phyloP scores from a whole-genome alignment of 23 red algal species.

The Cyanidiococcus yangmingshanensis region DNA sequence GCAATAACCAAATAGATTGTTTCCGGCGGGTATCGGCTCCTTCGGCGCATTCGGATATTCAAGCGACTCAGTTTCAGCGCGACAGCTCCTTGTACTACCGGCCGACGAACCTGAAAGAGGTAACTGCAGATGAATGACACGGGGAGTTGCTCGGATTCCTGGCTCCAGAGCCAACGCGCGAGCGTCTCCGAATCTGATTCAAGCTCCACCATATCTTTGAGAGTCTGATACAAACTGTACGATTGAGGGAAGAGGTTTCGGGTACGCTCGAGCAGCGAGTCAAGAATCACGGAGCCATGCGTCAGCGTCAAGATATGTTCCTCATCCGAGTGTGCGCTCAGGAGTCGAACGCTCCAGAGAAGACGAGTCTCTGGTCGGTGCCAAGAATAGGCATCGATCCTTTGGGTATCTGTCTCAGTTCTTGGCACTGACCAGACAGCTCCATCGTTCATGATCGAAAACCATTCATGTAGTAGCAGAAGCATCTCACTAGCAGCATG shows the following conservation, averaged over 20 bases:
- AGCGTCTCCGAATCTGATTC: background rate
- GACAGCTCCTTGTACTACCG: background rate
- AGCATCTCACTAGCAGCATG: background rate
- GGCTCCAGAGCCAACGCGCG: background rate
- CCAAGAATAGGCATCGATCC: background rate
- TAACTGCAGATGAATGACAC: background rate
- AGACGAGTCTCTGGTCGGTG: background rate
- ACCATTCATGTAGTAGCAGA: background rate
- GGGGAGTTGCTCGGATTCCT: background rate
- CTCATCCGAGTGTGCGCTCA: background rate
- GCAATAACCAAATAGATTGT: background rate
- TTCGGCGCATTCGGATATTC: background rate
- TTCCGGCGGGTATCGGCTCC: background rate
- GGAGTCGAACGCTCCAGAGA: background rate
- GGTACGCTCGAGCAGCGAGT: background rate
- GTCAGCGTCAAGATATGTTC: background rate
- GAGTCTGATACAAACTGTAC: background rate
- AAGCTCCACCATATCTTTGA: background rate
- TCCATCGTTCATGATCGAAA: background rate
- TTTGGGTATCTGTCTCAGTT: background rate
- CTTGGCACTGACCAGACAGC: background rate
- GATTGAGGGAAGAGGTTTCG: background rate
- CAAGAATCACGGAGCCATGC: background rate
- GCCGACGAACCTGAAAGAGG: background rate
- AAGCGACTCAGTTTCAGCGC: background rate